A percentile compares a stretch with the other conserved stretches of the same genome.
These are phyloP conservation scores for Saraca asoca DNA, from an alignment of 331 rosid species.

Conservation along the genomic window DNA sequence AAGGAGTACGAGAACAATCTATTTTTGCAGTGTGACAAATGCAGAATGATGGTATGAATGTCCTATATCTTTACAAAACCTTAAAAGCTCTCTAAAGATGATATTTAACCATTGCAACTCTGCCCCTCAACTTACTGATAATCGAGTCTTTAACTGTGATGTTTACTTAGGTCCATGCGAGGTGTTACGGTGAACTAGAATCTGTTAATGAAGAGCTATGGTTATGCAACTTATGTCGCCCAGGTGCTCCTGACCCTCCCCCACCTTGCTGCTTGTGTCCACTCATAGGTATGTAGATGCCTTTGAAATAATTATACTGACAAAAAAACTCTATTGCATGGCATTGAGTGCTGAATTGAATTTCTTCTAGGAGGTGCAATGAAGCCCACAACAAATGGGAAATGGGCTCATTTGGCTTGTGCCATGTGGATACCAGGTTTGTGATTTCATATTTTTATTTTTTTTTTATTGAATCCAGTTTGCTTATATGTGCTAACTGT, in stretches of 20 bases:
- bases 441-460: constrained; percentile 38
- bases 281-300: constrained; percentile 67
- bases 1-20: constrained; percentile 96
- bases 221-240: constrained; percentile 95
- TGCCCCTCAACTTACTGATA: constrained; percentile 25
- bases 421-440: constrained; percentile 99
- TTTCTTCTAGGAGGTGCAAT: constrained; percentile 90
- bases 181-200: constrained; percentile 95
- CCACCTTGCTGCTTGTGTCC: constrained; percentile 98
- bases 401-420: constrained; percentile 99
- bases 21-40: constrained; percentile 97
- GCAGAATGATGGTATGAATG: constrained; percentile 95
- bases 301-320: constrained; percentile 30
- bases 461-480: constrained; percentile 15
- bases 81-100: background rate
- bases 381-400: constrained; percentile 98
- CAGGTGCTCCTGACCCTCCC: constrained; percentile 66
- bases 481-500: constrained; percentile 36
- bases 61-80: constrained; percentile 14
- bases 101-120: constrained; percentile 8
- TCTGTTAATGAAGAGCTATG: constrained; percentile 88
- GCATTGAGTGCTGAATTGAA: constrained; percentile 32
- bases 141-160: constrained; percentile 19
- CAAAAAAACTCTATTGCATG: constrained; percentile 10
- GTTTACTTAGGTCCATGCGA: constrained; percentile 80